These are phyloP conservation scores for Saccharum spontaneum DNA, from an alignment of 176 grass and related monocot genomes.

Conservation along the genomic window DNA sequence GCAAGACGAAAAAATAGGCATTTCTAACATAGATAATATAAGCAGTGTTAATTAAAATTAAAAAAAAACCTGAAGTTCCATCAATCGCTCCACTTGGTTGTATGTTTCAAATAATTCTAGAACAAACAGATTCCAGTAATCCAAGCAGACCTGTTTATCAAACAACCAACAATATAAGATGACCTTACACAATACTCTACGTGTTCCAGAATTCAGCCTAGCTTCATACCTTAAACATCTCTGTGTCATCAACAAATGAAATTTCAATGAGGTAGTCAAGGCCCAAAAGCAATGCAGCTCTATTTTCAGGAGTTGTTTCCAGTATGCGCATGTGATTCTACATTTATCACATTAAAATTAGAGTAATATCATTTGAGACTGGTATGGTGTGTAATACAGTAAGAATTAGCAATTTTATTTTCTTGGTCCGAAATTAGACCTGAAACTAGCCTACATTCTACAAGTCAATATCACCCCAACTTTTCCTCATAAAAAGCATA, in stretches of 20 bases:
- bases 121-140: constrained; percentile 92
- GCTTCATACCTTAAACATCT: constrained; percentile 84
- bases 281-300: constrained; percentile 71
- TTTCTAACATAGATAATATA: not conserved
- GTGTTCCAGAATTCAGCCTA: constrained; percentile 5
- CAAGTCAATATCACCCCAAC: not conserved
- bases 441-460: not conserved
- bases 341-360: constrained; percentile 15
- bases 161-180: constrained; percentile 12
- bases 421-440: not conserved
- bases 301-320: constrained; percentile 80
- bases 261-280: constrained; percentile 91
- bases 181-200: not conserved
- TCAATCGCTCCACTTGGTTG: constrained; percentile 71
- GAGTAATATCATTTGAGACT: not conserved
- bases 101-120: constrained; percentile 91
- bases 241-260: constrained; percentile 95
- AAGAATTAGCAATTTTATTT: not conserved
- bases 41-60: constrained; percentile 11
- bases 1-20: not conserved
- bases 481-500: not conserved
- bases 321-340: constrained; percentile 80
- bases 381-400: not conserved
- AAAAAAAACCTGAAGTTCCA: constrained; percentile 73
- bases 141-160: constrained; percentile 76